phyloP scores from a whole-genome alignment of 225 moss, liverwort and hornwort genomes.

The Pseudisothecium myosuroides region DNA sequence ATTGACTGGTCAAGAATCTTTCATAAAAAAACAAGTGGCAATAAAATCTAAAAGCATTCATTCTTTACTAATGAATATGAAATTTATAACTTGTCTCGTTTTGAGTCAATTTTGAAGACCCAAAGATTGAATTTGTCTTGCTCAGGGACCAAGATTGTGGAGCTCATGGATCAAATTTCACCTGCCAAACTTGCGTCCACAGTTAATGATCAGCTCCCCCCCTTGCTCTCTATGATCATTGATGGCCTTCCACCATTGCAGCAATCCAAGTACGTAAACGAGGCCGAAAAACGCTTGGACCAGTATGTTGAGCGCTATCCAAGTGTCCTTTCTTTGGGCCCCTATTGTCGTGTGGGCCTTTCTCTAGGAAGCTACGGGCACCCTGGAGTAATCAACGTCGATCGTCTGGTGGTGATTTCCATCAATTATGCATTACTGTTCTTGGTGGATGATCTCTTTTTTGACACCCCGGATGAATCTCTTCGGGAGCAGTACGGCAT shows the following conservation, averaged over 20 bases:
- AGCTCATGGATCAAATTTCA: not conserved
- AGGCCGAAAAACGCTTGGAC: not conserved
- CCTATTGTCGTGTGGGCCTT: not conserved
- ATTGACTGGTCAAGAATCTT: not conserved
- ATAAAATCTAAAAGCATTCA: not conserved
- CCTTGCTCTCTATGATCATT: not conserved
- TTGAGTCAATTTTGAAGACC: not conserved
- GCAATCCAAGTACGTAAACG: not conserved
- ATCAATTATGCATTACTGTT: not conserved
- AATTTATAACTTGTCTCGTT: not conserved
- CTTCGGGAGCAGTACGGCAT: not conserved
- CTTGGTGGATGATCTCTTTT: not conserved
- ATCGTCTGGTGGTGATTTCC: not conserved
- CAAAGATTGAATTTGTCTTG: not conserved
- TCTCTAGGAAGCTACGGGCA: not conserved
- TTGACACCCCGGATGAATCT: not conserved
- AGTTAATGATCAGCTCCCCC: not conserved
- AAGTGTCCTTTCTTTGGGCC: not conserved
- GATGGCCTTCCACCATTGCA: not conserved
- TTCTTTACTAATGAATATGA: too few species aligned
- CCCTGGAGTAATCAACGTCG: not conserved
- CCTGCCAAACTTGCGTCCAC: rapidly evolving
- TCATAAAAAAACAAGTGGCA: not conserved
- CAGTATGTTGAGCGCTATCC: not conserved
- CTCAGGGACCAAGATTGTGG: not conserved